phyloP scores from a whole-genome alignment of 106 monocot genomes.

The Dioscorea zingiberensis region DNA sequence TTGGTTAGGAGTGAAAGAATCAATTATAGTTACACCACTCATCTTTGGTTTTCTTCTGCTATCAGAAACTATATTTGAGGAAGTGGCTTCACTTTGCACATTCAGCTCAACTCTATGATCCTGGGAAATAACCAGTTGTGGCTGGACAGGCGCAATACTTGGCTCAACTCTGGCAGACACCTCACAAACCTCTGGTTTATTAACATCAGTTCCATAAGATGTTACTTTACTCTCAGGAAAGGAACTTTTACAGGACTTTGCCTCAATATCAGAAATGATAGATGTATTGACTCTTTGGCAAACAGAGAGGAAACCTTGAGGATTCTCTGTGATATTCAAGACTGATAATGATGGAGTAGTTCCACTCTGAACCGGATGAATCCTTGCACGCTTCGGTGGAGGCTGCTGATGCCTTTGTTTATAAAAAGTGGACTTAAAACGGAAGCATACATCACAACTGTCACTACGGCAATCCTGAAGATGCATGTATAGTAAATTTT shows the following conservation, averaged over 20 bases:
- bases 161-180: background rate
- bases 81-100: background rate
- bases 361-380: background rate
- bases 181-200: conserved; percentile 2
- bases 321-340: background rate
- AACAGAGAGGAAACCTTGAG: background rate
- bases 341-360: background rate
- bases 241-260: background rate
- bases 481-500: background rate
- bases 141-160: background rate
- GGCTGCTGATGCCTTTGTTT: background rate
- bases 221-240: background rate
- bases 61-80: background rate
- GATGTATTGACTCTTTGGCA: background rate
- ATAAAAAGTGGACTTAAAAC: background rate
- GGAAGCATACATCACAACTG: background rate
- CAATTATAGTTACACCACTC: conserved; percentile 26
- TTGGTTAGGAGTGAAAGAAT: conserved; percentile 25
- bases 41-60: conserved; percentile 3
- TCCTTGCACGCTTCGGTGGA: background rate
- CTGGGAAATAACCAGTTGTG: background rate
- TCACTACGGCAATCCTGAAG: background rate
- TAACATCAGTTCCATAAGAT: background rate
- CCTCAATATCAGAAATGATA: background rate
- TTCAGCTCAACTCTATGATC: background rate